Evolutionary conservation across 2,329 filamentous ascomycete genomes (phyloP).

Genomic region (Beauveria medogensis): DNA sequence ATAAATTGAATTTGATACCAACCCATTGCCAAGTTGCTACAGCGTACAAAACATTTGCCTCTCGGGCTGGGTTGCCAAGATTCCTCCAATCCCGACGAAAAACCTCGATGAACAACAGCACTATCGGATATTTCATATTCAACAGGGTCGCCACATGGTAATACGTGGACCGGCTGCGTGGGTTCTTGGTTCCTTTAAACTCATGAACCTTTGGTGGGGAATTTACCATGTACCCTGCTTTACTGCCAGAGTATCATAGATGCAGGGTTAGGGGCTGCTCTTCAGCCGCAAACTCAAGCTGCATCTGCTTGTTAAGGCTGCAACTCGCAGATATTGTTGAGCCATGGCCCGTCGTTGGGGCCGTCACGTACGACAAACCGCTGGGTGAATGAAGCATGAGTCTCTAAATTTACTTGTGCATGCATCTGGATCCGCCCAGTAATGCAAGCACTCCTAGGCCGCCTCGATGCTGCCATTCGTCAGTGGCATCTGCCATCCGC

Average conservation of each 20-base stretch:
- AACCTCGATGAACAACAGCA: background rate
- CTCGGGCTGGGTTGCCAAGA: background rate
- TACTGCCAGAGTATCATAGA: background rate
- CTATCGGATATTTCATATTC: background rate
- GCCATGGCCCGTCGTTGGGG: background rate
- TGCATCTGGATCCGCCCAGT: too few relatives aligned
- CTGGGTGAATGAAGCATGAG: background rate
- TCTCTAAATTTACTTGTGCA: background rate
- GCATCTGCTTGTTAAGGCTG: background rate
- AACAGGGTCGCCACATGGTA: background rate
- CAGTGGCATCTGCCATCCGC: background rate
- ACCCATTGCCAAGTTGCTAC: background rate
- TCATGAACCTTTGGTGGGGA: background rate
- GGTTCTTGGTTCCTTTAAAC: background rate
- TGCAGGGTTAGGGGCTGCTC: background rate
- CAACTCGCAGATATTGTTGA: background rate
- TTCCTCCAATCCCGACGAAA: background rate
- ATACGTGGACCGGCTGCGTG: background rate
- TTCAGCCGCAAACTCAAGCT: background rate
- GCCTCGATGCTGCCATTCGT: background rate
- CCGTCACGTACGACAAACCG: background rate
- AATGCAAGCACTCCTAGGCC: background rate
- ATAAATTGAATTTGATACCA: background rate
- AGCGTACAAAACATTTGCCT: background rate
- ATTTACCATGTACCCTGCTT: background rate